Evolutionary conservation across 306 rosid genomes (phyloP), one percentile per base, ranked within the genome.

Genomic region (Cicer cuneatum): DNA sequence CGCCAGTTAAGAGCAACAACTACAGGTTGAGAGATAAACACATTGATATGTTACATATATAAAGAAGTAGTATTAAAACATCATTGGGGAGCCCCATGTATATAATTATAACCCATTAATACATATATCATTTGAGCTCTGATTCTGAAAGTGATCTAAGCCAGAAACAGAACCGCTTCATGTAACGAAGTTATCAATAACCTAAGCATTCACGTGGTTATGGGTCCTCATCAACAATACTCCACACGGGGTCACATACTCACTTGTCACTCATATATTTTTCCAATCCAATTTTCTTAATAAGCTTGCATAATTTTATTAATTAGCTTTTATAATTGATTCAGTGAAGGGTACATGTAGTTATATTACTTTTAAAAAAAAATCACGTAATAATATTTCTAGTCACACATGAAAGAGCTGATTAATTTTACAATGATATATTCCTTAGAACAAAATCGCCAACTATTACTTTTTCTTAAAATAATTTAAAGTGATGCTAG

Each of bases 171-270:
- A 60, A 59, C 53, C 10, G 33, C 51, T 59, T 21, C 43, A 14
- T 48, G 43, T 9, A 51, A 51, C 43, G 4, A 48, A 74, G 52
- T 63, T 49, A 74, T 74, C 57, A 51, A 14, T 5, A 18, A 54
- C 39, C 19, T 48, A 45, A 64, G 66, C 29, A 10, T 59, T 74
- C 84, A 80, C 80, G 61, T 80, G 84, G 72, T 15, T 18, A 80
- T 74, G 84, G 84, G 80, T 33, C 80, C 77, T 62, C 2, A 35
- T 19, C 52, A 6, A 8, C 5, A 65, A 38, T 35, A 60, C 8
- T 57, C 41, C 39, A 39, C 33, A 24, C 4, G 9, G 46, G 71
- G 42, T 63, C 42, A 12, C 42, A 16, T 38, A 54, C 12, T 53
- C 40, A 5, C 12, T 76, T 29, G 45, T 62, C 78, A 16, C 66